Base-by-base conservation (phyloP, 495 filamentous ascomycete species). In the Tuber microsphaerosporum region DNA sequence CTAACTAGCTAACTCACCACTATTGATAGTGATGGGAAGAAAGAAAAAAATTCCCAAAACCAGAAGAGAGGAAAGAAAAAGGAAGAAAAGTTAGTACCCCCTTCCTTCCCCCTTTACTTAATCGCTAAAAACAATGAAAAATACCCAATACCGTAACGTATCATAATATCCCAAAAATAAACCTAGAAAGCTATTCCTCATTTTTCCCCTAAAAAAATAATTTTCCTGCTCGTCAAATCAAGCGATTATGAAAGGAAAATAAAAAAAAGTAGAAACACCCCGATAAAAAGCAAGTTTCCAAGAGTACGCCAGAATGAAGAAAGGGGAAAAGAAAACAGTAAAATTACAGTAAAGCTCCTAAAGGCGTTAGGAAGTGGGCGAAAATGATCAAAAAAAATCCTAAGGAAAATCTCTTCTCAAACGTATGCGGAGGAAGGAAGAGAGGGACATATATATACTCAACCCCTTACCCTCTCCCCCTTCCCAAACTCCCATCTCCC, bases 261-360 rank as follows among this genome's bases (percentile, higher is more conserved):
- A 48, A 34, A 74, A 70, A 56, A 75, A 51, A 69, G 9, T 12
- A n/a, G 2, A 76, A 74, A 69, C 61, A 71, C 10, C 74, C 75
- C 37, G 70, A 70, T 77, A 77, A 71, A 70, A 76, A 71, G 12
- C n/a, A 65, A 31, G 14, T 31, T 65, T 17, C 26, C 56, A 34
- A 70, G 61, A 72, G 72, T 56, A 73, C 74, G 69, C 74, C 75
- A 72, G 69, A 76, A 56, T 72, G 43, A 22, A 71, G 42, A 48
- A 51, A 70, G 17, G 73, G 72, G 72, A 73, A 68, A 77, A 71
- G 51, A 73, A 43, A 81, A 84, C 73, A 31, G 46, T 51, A 75
- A 72, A 71, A 48, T 51, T 61, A 65, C 56, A 31, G 26, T 31
- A 31, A 31, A 7, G 10, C 4, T 65, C 56, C 56, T 12, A 65